Evolutionary conservation across 1,284 basidiomycete genomes (phyloP).

Genomic region (Cryptococcus sp.): DNA sequence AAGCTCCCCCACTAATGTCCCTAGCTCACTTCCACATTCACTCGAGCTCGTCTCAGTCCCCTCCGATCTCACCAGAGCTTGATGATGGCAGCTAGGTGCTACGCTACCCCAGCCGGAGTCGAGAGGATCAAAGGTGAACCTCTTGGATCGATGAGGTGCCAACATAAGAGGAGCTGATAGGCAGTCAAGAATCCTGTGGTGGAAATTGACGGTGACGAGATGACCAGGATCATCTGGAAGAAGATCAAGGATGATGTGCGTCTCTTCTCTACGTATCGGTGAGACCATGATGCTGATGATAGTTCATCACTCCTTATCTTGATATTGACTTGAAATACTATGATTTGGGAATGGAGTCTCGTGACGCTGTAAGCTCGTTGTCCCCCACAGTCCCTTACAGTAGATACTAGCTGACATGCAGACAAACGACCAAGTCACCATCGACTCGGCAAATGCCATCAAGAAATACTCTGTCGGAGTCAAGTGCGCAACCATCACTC

Average conservation of each 20-base stretch:
- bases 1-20: too few relatives aligned
- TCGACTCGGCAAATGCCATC: constrained; percentile 90
- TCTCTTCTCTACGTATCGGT: constrained; percentile 1
- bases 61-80: constrained; percentile 1
- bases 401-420: constrained; percentile 35
- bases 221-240: constrained; percentile 98
- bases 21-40: too few relatives aligned
- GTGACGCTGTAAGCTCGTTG: constrained; percentile 64
- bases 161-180: constrained; percentile 16
- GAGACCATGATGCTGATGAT: constrained; percentile 2
- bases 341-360: constrained; percentile 88
- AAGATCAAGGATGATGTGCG: constrained; percentile 91
- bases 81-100: constrained; percentile 16
- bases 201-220: constrained; percentile 95
- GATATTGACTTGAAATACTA: constrained; percentile 97
- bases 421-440: constrained; percentile 91
- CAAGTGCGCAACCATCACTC: constrained; percentile 94
- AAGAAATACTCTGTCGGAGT: constrained; percentile 75
- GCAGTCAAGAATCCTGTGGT: constrained; percentile 79
- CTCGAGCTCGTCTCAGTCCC: too few relatives aligned
- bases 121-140: constrained; percentile 54
- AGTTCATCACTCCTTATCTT: constrained; percentile 93
- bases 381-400: background rate
- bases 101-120: constrained; percentile 28
- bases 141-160: background rate